phyloP scores from a whole-genome alignment of 139 green algal genomes.

The Nannochloris sp. region DNA sequence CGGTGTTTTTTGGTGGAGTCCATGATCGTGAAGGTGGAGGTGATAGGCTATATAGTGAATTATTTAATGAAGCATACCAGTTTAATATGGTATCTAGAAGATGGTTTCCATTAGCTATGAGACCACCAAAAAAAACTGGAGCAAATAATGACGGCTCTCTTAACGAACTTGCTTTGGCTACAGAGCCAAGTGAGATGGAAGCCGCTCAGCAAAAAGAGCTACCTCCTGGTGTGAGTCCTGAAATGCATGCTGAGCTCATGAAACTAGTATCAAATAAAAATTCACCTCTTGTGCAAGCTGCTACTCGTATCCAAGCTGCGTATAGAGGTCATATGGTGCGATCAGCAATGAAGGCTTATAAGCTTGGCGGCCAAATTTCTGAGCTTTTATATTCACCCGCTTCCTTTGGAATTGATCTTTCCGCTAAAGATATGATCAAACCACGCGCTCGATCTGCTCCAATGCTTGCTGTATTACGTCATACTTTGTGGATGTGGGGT shows the following conservation, averaged over 20 bases:
- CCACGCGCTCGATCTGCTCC: constrained; percentile 58
- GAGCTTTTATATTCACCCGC: constrained; percentile 91
- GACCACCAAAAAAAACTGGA: constrained; percentile 21
- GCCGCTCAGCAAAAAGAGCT: constrained; percentile 1
- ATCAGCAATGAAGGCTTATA: constrained; percentile 70
- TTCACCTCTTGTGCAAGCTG: constrained; percentile 48
- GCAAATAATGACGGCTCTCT: background rate
- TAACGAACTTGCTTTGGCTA: background rate
- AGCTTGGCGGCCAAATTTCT: constrained; percentile 63
- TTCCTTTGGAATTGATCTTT: constrained; percentile 72
- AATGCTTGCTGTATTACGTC: constrained; percentile 57
- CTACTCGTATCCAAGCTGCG: constrained; percentile 66
- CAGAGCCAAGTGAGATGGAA: background rate
- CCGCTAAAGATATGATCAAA: constrained; percentile 52
- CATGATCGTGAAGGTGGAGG: constrained; percentile 74
- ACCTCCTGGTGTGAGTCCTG: constrained; percentile 1
- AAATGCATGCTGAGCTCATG: constrained; percentile 22
- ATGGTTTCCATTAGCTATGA: constrained; percentile 64
- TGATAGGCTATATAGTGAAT: constrained; percentile 62
- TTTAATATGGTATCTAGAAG: constrained; percentile 63
- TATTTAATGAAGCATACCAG: constrained; percentile 84
- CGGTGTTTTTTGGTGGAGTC: constrained; percentile 90
- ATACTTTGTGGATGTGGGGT: constrained; percentile 82
- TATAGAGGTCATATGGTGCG: constrained; percentile 80
- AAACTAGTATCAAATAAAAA: constrained; percentile 31